Base-by-base conservation (phyloP, 2,329 filamentous ascomycete species). In the Stagonosporopsis tanaceti region DNA sequence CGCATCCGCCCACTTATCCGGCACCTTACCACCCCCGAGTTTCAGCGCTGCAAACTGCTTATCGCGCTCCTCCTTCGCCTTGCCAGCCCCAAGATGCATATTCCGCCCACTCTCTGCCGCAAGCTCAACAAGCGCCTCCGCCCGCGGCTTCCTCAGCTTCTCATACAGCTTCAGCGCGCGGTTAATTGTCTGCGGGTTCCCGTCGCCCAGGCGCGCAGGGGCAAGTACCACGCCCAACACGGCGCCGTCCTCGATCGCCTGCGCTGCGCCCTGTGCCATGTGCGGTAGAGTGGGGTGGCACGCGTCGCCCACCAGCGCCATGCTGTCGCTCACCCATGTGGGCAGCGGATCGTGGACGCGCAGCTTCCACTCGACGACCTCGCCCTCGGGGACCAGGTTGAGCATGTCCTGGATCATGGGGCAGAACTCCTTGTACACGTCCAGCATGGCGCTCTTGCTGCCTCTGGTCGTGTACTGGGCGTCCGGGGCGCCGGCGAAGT, bases 341-440 rank as follows among this genome's bases (percentile, higher is more conserved):
- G 83, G 82, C 4, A 90, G 73, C 0, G 86, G 86, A 35, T 84
- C 81, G 67, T 89, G 86, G 4, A 86, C 83, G 25, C 85, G 78
- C 41, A 90, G 76, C 62, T 86, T 87, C 85, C 87, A 90, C 70
- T 90, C 87, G 62, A 86, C 85, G 5, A 90, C 82, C 61, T 87
- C 85, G n/a, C 86, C 86, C 42, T 86, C 83, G 0, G 85, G 85
- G 0, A 88, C 86, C 15, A 86, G 77, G 58, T 86, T 78, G 14
- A 89, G 77, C 82, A 89, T 84, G 22, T 82, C 80, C 59, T 83
- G 82, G 2, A 89, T 81, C 68, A 83, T 81, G 1, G 86, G 86
- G 54, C 84, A 87, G 69, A 88, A 90, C 55, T 85, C 84, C 1
- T 71, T 72, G 66, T 84, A 90, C 0, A 87, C 82, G 1, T 80